phyloP scores from a whole-genome alignment of 768 basidiomycete genomes.

The Sarcomyxa edulis region DNA sequence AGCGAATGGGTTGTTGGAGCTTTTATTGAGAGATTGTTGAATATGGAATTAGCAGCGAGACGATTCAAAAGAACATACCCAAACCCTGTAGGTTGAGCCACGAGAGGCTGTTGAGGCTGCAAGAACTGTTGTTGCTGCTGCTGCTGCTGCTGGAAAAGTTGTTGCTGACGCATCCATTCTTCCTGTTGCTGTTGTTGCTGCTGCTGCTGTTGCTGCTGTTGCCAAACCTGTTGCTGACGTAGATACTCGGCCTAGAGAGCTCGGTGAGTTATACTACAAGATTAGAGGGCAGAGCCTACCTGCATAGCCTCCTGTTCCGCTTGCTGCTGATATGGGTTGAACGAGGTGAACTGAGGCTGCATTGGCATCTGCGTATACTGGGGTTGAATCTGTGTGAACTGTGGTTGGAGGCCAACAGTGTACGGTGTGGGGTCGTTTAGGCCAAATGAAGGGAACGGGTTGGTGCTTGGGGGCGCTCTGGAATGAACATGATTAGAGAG shows the following conservation, averaged over 20 bases:
- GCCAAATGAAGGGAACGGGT: slow-evolving; percentile 65
- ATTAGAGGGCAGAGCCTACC: slow-evolving; percentile 16
- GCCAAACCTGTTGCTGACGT: slow-evolving; percentile 70
- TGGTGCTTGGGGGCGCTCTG: slow-evolving; percentile 31
- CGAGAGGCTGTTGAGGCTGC: slow-evolving; percentile 36
- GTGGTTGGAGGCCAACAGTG: slow-evolving; percentile 50
- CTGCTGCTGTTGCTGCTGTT: slow-evolving; percentile 45
- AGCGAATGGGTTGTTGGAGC: slow-evolving; percentile 96
- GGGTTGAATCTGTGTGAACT: slow-evolving; percentile 32
- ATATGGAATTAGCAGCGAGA: slow-evolving; percentile 3
- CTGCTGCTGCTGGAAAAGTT: slow-evolving; percentile 58
- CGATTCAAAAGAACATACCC: slow-evolving; percentile 38
- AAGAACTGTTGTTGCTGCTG: slow-evolving; percentile 38
- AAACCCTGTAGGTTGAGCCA: slow-evolving; percentile 69
- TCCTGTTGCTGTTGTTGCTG: slow-evolving; percentile 37
- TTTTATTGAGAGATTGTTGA: slow-evolving; percentile 27
- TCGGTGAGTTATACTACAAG: slow-evolving; percentile 34
- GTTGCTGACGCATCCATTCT: too few species aligned
- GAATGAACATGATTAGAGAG: too few species aligned
- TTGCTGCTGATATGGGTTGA: slow-evolving; percentile 93
- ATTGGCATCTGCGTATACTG: slow-evolving; percentile 43
- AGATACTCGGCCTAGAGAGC: slow-evolving; percentile 58
- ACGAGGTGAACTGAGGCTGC: slow-evolving; percentile 85
- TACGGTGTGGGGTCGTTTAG: slow-evolving; percentile 57
- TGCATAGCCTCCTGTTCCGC: slow-evolving; percentile 86